A percentile compares a stretch with the other conserved stretches of the same genome.
phyloP scores from a whole-genome alignment of 1,284 basidiomycete species.

The Rhodofomes roseus region DNA sequence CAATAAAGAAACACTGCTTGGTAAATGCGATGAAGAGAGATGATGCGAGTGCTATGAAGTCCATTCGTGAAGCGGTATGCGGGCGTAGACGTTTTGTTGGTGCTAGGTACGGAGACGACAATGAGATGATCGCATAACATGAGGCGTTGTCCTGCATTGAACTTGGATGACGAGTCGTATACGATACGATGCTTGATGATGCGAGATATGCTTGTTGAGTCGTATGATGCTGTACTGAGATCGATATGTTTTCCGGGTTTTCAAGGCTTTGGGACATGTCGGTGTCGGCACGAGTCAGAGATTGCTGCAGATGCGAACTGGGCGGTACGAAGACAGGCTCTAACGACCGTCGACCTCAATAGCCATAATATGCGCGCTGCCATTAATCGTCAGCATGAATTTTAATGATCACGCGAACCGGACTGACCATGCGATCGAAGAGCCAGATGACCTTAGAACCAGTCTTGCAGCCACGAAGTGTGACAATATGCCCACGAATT shows the following conservation, averaged over 20 bases:
- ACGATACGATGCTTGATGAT: not conserved
- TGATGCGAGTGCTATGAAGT: constrained; percentile 5
- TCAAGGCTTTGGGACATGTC: not conserved
- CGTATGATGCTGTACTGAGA: not conserved
- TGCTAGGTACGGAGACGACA: not conserved
- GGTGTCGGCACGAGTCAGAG: constrained; percentile 4
- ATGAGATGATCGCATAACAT: constrained; percentile 2
- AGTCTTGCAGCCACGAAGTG: constrained; percentile 79
- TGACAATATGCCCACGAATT: constrained; percentile 80
- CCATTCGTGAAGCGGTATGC: constrained; percentile 3
- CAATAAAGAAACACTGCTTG: constrained; percentile 22
- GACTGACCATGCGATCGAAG: constrained; percentile 51
- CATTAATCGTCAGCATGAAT: constrained; percentile 36
- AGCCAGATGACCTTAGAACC: constrained; percentile 87
- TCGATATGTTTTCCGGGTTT: not conserved
- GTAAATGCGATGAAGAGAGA: constrained; percentile 16
- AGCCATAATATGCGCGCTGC: constrained; percentile 46
- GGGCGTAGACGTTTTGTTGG: constrained; percentile 1
- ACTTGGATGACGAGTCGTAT: not conserved
- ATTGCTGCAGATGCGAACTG: constrained; percentile 13
- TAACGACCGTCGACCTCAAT: constrained; percentile 28
- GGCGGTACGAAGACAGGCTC: constrained; percentile 8
- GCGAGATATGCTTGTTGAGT: not conserved
- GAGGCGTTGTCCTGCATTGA: not conserved
- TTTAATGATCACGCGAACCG: constrained; percentile 27